Evolutionary conservation across 2,329 filamentous ascomycete species (phyloP), one percentile per base, ranked within the genome.

Genomic region (Neopestalotiopsis clavispora): DNA sequence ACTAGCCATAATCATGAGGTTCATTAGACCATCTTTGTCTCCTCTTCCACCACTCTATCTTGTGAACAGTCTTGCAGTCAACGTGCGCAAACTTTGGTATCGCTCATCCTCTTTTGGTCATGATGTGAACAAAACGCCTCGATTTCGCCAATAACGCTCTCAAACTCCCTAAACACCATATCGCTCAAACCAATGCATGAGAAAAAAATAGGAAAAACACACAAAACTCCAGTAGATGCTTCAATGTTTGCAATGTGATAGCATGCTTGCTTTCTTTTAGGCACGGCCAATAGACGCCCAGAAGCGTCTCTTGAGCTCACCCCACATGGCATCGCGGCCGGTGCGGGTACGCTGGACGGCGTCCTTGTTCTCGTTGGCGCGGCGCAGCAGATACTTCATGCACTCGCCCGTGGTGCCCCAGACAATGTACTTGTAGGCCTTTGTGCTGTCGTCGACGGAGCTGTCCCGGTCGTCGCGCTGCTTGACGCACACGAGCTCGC

Each of bases 321-420:
- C 76, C 76, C 85, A 86, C 84, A 92, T 89, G 9, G 90, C 90
- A 75, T 90, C 84, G 17, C 90, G 84, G 9, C 89, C 90, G 62
- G 85, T 85, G 71, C 80, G 84, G 32, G 91, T 93, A 69, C 91
- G 80, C 77, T 87, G 82, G 59, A 92, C 87, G 2, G 91, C 91
- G 72, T 92, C 91, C 72, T 87, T 87, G 81, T 95, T 95, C 84
- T 95, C 92, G 61, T 94, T 85, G 28, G 91, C 91, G 20, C 92
- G 85, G 56, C 92, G 83, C 81, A 93, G 81, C 61, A 97, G 83
- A 78, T 96, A 97, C 79, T 94, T 94, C 85, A 97, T 89, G 80
- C 95, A 97, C 83, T 97, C 93, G 68, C 89, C 88, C 1, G 89
- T 91, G 13, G 89, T 88, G 9, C 90, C 90, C 90, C 90, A 92